These are phyloP conservation scores for Ramaria rubella DNA, from an alignment of 768 basidiomycete genomes.

Conservation along the genomic window DNA sequence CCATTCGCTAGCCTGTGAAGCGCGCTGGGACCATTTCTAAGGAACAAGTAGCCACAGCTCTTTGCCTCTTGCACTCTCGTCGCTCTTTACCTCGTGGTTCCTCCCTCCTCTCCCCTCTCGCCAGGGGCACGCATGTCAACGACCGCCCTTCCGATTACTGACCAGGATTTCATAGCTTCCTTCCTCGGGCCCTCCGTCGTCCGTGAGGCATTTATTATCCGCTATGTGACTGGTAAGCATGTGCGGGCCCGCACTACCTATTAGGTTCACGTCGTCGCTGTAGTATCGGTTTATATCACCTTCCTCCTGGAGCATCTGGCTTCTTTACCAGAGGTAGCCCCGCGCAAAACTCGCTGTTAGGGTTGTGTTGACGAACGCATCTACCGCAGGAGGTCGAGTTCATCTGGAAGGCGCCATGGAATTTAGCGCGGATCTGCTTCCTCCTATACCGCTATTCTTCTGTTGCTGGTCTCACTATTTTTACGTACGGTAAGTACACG, in stretches of 20 bases:
- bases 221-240: not conserved
- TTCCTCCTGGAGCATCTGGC: conserved; percentile 8
- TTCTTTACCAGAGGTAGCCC: conserved; percentile 6
- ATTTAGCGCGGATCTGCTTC: not conserved
- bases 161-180: too few species aligned
- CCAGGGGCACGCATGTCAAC: not conserved
- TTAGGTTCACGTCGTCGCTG: not conserved
- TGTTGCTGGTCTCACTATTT: not conserved
- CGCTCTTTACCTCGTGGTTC: not conserved
- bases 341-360: too few species aligned
- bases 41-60: too few species aligned
- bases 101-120: not conserved
- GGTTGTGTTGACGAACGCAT: too few species aligned
- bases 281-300: not conserved
- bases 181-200: not conserved
- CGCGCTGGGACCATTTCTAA: too few species aligned
- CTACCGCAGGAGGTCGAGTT: conserved; percentile 6
- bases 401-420: conserved; percentile 5
- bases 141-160: too few species aligned
- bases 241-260: not conserved
- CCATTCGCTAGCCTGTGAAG: too few species aligned
- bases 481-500: not conserved
- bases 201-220: not conserved
- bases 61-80: not conserved
- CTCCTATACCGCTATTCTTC: conserved; percentile 4